A percentile compares a stretch with the other conserved stretches of the same genome.
Evolutionary conservation across 257 asterid genomes (phyloP).

Genomic region (Petunia axillaris): DNA sequence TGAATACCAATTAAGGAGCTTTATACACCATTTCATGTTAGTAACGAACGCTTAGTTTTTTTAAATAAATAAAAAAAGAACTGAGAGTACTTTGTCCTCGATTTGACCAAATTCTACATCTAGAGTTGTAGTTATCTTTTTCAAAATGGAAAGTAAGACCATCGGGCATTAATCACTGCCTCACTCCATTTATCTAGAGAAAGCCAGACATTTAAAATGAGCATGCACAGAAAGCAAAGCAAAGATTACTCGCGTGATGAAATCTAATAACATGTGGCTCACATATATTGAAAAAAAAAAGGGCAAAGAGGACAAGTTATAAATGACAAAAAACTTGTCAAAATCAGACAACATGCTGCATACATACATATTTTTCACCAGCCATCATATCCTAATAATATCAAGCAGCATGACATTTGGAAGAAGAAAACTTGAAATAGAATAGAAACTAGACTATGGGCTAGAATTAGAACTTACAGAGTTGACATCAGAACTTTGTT

Average conservation of each 20-base stretch:
- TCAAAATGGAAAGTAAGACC: constrained; percentile 1
- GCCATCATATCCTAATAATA: neutral
- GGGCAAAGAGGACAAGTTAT: neutral
- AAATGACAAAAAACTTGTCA: neutral
- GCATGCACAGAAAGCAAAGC: neutral
- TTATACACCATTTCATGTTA: neutral
- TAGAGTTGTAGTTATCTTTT: neutral
- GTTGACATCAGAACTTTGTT: constrained; percentile 36
- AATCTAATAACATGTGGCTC: neutral
- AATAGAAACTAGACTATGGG: neutral
- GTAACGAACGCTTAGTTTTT: neutral
- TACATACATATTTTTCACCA: neutral
- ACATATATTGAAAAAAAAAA: neutral
- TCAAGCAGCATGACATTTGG: neutral
- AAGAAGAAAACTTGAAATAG: neutral
- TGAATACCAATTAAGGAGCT: neutral
- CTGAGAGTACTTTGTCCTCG: neutral
- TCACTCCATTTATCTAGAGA: neutral
- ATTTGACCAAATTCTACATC: constrained; percentile 8
- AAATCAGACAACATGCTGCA: neutral
- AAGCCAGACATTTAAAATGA: neutral
- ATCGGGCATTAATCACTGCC: neutral
- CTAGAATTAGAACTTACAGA: constrained; percentile 41
- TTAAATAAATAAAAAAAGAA: neutral
- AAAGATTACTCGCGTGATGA: constrained; percentile 9